A percentile compares a stretch with the other conserved stretches of the same genome.
Conservation (phyloP, 305 asterid genomes). For the Solanum chacoense region DNA sequence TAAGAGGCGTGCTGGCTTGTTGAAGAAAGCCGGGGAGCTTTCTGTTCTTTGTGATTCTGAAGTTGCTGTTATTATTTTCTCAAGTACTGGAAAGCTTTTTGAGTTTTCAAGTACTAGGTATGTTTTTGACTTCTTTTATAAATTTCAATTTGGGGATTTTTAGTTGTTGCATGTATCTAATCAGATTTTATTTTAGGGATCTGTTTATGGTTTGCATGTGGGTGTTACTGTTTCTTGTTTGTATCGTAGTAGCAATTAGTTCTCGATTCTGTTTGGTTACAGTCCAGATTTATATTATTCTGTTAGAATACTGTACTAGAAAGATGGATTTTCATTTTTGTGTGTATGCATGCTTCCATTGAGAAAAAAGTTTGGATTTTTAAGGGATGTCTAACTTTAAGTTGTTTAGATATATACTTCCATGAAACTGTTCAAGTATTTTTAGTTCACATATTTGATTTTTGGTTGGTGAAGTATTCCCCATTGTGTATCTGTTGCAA, state of each 20-base stretch:
- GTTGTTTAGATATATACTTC: not conserved
- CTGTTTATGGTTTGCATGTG: not conserved
- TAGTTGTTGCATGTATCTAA: conserved; percentile 20
- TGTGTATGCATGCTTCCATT: not conserved
- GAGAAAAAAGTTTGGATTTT: not conserved
- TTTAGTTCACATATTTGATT: not conserved
- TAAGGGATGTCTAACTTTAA: not conserved
- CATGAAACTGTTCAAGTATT: not conserved
- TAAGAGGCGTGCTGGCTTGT: conserved; percentile 34
- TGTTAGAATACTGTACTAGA: not conserved
- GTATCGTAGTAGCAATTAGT: not conserved
- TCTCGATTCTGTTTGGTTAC: not conserved
- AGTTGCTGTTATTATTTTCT: conserved; percentile 55
- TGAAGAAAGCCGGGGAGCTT: conserved; percentile 55
- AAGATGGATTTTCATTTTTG: not conserved
- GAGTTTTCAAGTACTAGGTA: conserved; percentile 47
- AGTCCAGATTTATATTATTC: not conserved
- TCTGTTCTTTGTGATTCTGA: conserved; percentile 64
- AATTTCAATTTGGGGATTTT: not conserved
- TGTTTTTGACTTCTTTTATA: not conserved
- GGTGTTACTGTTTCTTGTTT: not conserved
- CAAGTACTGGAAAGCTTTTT: conserved; percentile 50
- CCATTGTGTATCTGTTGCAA: not conserved
- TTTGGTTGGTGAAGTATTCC: not conserved
- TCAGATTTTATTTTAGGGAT: not conserved